Evolutionary conservation across 73 alveolate genomes (phyloP).

Genomic region (Tetrahymena elliotti): DNA sequence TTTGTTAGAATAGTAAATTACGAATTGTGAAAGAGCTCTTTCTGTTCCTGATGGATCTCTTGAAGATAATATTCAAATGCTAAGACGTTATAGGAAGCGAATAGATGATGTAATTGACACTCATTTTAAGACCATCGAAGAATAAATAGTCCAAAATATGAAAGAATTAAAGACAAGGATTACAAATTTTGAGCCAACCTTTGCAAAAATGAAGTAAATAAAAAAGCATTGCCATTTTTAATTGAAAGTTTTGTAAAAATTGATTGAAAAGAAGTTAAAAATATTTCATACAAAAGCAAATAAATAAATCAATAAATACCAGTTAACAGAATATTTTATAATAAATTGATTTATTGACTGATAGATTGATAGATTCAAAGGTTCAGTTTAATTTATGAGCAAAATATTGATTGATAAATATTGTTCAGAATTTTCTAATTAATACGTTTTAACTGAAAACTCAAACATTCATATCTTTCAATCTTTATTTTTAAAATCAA

Average conservation of each 20-base stretch:
- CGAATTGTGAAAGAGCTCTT: not conserved
- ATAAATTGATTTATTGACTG: not conserved
- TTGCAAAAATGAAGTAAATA: not conserved
- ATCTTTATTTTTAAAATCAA: no score
- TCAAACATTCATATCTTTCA: not conserved
- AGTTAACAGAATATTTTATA: not conserved
- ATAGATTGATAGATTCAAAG: no score
- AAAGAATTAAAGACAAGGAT: not conserved
- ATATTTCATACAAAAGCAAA: not conserved
- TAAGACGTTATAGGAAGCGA: not conserved
- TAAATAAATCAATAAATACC: no score
- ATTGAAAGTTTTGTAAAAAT: not conserved
- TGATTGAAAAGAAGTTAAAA: not conserved
- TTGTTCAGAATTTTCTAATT: no score
- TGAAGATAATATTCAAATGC: not conserved
- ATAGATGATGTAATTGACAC: not conserved
- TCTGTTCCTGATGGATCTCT: not conserved
- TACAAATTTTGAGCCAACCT: not conserved
- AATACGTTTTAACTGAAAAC: not conserved
- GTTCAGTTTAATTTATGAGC: no score
- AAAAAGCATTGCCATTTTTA: not conserved
- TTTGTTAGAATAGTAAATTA: not conserved
- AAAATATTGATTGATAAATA: no score
- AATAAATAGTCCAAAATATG: not conserved
- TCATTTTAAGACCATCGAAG: not conserved